A percentile compares a stretch with the other conserved stretches of the same genome.
Conservation (phyloP, 2,329 filamentous ascomycete species). For the Alternaria gansuensis region DNA sequence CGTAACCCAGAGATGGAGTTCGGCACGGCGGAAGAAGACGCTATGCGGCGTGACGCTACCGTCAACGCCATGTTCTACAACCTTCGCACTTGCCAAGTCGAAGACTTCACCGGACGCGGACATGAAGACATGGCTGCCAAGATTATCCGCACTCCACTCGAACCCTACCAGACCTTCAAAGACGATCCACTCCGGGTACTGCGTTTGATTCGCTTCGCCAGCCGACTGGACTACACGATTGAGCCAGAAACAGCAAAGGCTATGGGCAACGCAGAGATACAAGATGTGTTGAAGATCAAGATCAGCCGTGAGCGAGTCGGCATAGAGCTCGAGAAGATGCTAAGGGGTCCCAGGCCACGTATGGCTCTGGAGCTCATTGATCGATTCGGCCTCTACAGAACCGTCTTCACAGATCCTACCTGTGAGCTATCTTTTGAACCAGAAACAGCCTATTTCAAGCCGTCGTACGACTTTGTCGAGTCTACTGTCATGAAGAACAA, state of each 20-base stretch:
- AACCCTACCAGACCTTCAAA: constrained; percentile 90
- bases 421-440: constrained; percentile 63
- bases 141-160: constrained; percentile 84
- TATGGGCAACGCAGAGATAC: constrained; percentile 83
- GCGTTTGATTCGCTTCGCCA: constrained; percentile 88
- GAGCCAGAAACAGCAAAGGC: constrained; percentile 71
- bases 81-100: constrained; percentile 77
- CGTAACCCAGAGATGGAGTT: constrained; percentile 94
- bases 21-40: constrained; percentile 90
- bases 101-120: constrained; percentile 83
- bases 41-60: constrained; percentile 86
- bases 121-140: constrained; percentile 75
- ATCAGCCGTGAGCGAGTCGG: constrained; percentile 92
- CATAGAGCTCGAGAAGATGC: constrained; percentile 89
- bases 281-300: constrained; percentile 80
- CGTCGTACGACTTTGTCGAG: constrained; percentile 70
- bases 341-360: constrained; percentile 71
- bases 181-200: constrained; percentile 91
- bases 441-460: constrained; percentile 67
- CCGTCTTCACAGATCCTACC: constrained; percentile 76
- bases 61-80: constrained; percentile 98
- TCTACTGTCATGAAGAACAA: constrained; percentile 23
- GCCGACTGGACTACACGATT: constrained; percentile 81
- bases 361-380: constrained; percentile 72
- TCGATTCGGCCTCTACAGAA: constrained; percentile 71